Base-by-base conservation (phyloP, 2,329 filamentous ascomycete species). In the Claviceps maximensis region DNA sequence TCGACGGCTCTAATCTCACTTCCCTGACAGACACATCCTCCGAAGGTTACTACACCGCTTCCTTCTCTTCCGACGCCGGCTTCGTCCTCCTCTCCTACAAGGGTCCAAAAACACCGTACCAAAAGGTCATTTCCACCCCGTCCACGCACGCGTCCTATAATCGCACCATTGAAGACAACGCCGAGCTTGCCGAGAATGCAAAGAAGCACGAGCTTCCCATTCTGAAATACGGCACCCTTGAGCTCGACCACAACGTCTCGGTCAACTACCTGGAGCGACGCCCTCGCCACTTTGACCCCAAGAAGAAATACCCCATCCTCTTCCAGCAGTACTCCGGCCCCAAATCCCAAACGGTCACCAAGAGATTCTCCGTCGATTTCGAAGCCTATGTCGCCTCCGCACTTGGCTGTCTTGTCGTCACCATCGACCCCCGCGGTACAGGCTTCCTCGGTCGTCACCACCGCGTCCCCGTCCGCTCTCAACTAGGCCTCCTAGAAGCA, bases 241-340 rank as follows among this genome's bases (percentile, higher is more conserved):
- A 84, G n/a, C 79, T 97, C 17, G 62, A 58, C n/a, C 85, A 93
- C 57, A 87, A 84, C 33, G 84, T 86, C 59, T 79, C 83, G 19
- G 72, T 82, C 60, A 81, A 82, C 68, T 82, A 80, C 59, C 72
- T 97, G 15, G 93, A 98, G 69, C 85, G 89, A 31, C 86, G 89
- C 0, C 93, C 93, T 6, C 86, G 90, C 1, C 86, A 95, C 68
- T 98, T 97, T 65, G 79, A 89, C 65, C 74, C 81, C 19, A 83
- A 82, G 61, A 90, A 87, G 69, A 83, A 86, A 64, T 97, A 98
- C 61, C 93, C 93, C 0, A 89, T 98, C 1, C 78, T 98, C 4
- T 98, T 98, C 75, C 85, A 87, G 62, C 84, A 96, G 55, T 98
- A 98, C 72, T 91, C 88, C 25, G 93, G 93, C 0, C 93, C 93